Conservation (phyloP, 352 stramenopile species). For the Discostella stelligera region DNA sequence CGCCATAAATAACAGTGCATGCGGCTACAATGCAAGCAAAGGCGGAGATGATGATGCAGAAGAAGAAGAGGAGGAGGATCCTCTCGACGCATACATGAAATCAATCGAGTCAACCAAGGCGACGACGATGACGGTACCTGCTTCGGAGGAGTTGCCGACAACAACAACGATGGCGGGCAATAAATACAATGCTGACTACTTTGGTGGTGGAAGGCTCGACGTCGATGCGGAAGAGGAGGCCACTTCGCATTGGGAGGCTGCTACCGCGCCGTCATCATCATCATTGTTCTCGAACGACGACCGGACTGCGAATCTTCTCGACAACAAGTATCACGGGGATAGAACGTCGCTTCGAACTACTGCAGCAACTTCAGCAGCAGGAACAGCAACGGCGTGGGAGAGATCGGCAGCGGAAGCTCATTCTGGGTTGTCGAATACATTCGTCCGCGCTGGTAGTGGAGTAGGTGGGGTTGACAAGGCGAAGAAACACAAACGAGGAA, state of each 20-base stretch:
- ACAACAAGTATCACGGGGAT: not conserved
- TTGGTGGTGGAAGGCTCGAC: slow-evolving; percentile 45
- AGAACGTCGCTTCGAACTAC: too few species aligned
- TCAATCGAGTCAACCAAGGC: slow-evolving; percentile 22
- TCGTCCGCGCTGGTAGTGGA: not conserved
- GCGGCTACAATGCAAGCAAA: not conserved
- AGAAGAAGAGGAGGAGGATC: slow-evolving; percentile 63
- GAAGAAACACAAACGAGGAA: not conserved
- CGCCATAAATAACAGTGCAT: not conserved
- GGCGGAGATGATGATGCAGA: not conserved
- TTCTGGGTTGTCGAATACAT: not conserved
- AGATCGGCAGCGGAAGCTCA: not conserved
- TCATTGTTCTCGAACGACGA: not conserved
- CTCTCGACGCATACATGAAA: slow-evolving; percentile 77
- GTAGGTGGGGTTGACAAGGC: not conserved
- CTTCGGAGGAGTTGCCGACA: not conserved
- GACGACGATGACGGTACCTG: not conserved
- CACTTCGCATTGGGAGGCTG: slow-evolving; percentile 56
- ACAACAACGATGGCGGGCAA: not conserved
- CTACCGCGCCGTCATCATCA: not conserved
- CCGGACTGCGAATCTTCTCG: not conserved
- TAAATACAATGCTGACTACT: not conserved
- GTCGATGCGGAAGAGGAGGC: slow-evolving; percentile 69
- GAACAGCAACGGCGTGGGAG: not conserved
- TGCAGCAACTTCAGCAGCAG: too few species aligned